Base-by-base conservation (phyloP, 2,329 filamentous ascomycete genomes). In the Neonectria sp. region DNA sequence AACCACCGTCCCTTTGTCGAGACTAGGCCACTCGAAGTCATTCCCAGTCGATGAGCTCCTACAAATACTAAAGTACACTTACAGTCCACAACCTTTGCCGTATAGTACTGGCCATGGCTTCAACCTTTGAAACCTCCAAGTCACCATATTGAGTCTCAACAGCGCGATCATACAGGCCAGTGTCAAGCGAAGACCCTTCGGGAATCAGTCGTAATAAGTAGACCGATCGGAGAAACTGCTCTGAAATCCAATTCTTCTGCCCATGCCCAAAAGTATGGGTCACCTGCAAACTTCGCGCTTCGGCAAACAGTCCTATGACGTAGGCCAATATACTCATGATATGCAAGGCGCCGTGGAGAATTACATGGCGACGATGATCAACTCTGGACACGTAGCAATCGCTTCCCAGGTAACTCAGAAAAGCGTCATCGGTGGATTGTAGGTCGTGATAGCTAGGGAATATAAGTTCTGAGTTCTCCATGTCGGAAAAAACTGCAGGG, bases 391-490 rank as follows among this genome's bases (percentile, higher is more conserved):
- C 60, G 17, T 65, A 63, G 1, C 68, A 43, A 11, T 63, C 11
- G 2, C 68, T 67, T 1, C 5, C 25, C 4, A 45, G 43, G 2
- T 66, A 70, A 0, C 13, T 11, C 3, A 57, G 1, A 24, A 65
- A 66, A 7, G n/a, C 17, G 8, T 68, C 51, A 11, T 58, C 45
- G 0, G 6, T 35, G 0, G 37, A 6, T 1, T n/a, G 25, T 17
- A 72, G 1, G 31, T 72, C 59, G 13, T 72, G 70, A n/a, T 68
- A 66, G 4, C 64, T 70, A 0, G 70, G 70, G 8, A 68, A 70
- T 1, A 53, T 7, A 0, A 31, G n/a, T 2, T 64, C 15, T 0
- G 40, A 21, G 8, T 48, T 37, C 3, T 55, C 60, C 12, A 45
- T 55, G 25, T 63, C 37, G 15, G 15, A 35, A 17, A 63, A 17